Percentiles rank a stretch among this genome's conserved stretches.
phyloP scores from a whole-genome alignment of 164 flowering plant genomes.

The Tetracentron sinense region DNA sequence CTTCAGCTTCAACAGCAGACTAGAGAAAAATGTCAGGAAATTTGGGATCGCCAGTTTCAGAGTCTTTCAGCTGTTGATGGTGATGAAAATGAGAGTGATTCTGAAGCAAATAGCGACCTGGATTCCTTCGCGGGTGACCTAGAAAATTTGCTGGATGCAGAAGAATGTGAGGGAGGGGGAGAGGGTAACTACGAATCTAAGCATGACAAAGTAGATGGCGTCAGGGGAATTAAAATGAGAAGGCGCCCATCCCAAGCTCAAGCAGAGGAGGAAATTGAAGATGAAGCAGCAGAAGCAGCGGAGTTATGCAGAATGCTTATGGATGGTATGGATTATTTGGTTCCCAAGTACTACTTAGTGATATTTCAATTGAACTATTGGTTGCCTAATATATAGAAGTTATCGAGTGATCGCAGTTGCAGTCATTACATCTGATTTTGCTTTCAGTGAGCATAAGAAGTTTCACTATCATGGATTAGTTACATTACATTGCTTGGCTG shows the following conservation, averaged over 20 bases:
- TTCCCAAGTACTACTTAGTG: neutral
- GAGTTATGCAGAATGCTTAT: constrained; percentile 88
- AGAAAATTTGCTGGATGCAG: constrained; percentile 96
- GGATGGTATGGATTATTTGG: constrained; percentile 64
- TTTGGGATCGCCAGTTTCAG: constrained; percentile 90
- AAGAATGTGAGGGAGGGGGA: constrained; percentile 79
- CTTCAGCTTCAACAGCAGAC: constrained; percentile 98
- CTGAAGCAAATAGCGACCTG: constrained; percentile 91
- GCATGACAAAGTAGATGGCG: constrained; percentile 61
- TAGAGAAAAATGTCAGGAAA: constrained; percentile 95
- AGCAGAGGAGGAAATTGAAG: constrained; percentile 91
- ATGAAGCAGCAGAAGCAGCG: constrained; percentile 97
- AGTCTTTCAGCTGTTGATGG: constrained; percentile 73
- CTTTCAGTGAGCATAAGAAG: neutral
- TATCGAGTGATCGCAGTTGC: neutral
- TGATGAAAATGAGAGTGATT: constrained; percentile 84
- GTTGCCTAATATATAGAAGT: neutral
- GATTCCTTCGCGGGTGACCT: constrained; percentile 99
- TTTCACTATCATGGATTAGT: no score
- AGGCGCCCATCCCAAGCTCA: constrained; percentile 64
- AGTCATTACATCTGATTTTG: neutral
- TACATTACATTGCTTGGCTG: no score
- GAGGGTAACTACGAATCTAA: constrained; percentile 50
- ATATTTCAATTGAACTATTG: neutral
- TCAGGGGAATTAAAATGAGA: constrained; percentile 87